Percentiles rank a stretch among this genome's conserved stretches.
Conservation (phyloP, 495 filamentous ascomycete genomes). For the Penicillium arizonense region DNA sequence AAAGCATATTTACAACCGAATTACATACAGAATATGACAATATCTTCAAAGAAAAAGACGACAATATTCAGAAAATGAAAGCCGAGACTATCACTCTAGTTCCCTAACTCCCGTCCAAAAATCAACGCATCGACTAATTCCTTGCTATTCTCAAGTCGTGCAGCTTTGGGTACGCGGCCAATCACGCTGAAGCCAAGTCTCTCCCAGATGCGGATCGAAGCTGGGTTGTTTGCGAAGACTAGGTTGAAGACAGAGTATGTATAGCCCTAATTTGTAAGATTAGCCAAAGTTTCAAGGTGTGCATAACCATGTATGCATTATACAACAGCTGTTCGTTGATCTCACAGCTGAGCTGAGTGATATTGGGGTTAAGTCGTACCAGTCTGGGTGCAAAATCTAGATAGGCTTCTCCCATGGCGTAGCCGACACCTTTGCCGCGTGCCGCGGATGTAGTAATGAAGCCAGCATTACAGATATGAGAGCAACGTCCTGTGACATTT, state of each 20-base stretch:
- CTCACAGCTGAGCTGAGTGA: too few relatives aligned
- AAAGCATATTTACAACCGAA: too few relatives aligned
- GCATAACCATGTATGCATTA: neutral
- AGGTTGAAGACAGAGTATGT: conserved; percentile 98
- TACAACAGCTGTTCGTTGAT: neutral
- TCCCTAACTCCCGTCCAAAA: conserved; percentile 38
- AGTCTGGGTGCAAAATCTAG: conserved; percentile 90
- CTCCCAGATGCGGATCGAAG: conserved; percentile 94
- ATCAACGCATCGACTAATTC: conserved; percentile 49
- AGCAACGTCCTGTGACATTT: conserved; percentile 38
- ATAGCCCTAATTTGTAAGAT: conserved; percentile 61
- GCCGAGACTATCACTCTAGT: neutral
- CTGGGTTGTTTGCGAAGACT: conserved; percentile 95
- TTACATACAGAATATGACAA: too few relatives aligned
- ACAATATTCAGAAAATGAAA: neutral
- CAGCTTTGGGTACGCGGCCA: conserved; percentile 65
- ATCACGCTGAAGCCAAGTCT: conserved; percentile 92
- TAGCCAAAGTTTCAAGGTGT: neutral
- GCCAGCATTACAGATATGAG: conserved; percentile 90
- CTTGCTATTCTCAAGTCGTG: conserved; percentile 40
- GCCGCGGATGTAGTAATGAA: conserved; percentile 85
- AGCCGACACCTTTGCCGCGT: conserved; percentile 83
- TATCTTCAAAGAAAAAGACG: too few relatives aligned
- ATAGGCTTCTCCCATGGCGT: conserved; percentile 88
- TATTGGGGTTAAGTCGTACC: conserved; percentile 35